phyloP scores from a whole-genome alignment of 2,329 filamentous ascomycete species.

The Ascochyta koolunga region DNA sequence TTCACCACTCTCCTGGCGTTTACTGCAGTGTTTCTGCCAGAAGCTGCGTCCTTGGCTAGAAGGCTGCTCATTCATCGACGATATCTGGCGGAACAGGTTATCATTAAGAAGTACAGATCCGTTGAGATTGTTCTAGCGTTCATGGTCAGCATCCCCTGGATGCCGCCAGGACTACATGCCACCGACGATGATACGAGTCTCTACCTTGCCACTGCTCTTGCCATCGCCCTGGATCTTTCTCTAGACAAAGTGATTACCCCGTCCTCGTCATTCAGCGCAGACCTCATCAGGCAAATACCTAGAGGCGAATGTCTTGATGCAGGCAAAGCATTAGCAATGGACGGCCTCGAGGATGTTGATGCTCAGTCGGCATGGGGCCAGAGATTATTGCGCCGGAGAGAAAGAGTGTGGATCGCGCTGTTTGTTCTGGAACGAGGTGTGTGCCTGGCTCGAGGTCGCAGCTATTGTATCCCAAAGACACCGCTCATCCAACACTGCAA shows the following conservation, averaged over 20 bases:
- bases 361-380: conserved; percentile 65
- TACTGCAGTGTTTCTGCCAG: conserved; percentile 70
- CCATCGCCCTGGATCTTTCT: conserved; percentile 71
- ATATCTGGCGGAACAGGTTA: conserved; percentile 66
- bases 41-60: conserved; percentile 68
- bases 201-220: conserved; percentile 72
- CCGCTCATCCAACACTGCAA: conserved; percentile 71
- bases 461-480: conserved; percentile 71
- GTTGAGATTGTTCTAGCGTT: conserved; percentile 77
- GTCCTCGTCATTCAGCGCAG: conserved; percentile 55
- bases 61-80: conserved; percentile 69
- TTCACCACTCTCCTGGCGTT: conserved; percentile 74
- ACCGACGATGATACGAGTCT: conserved; percentile 76
- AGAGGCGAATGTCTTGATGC: conserved; percentile 73
- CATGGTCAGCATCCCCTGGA: conserved; percentile 79
- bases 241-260: conserved; percentile 72
- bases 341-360: conserved; percentile 70
- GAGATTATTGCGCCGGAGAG: conserved; percentile 67
- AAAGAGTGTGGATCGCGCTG: conserved; percentile 72
- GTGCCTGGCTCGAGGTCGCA: conserved; percentile 71
- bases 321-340: conserved; percentile 67
- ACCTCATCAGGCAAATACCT: conserved; percentile 58
- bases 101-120: conserved; percentile 67
- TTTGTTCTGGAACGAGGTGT: conserved; percentile 77
- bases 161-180: conserved; percentile 69